Evolutionary conservation across 495 filamentous ascomycete species (phyloP), one percentile per base, ranked within the genome.

Genomic region (Trichoderma parareesei): DNA sequence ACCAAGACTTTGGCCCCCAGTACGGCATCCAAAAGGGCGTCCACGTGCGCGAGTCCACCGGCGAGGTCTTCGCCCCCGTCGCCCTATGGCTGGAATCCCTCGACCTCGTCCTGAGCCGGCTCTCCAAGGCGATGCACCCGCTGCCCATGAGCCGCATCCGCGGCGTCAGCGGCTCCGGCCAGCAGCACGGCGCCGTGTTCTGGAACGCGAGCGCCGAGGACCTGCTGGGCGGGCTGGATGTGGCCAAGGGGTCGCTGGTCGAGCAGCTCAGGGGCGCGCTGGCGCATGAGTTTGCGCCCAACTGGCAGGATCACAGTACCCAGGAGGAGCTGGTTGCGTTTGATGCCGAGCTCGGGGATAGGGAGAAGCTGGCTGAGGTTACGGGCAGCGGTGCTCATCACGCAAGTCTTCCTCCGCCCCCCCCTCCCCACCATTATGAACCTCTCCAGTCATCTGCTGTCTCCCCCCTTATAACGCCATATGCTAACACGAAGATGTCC

Each of bases 301-400:
- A 98, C 76, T 98, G 94, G 94, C 94, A 98, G 75, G 94, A 98
- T 74, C 85, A 90, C 57, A 96, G 91, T 74, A 98, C 94, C 0
- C 92, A 97, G 78, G 78, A 79, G 61, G 89, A 98, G 74, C 97
- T 93, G 74, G 92, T 97, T 70, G 79, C 81, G 68, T 97, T 97
- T 71, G 92, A 98, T 73, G 80, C 77, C 13, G 76, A 77, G 46
- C 78, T 96, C 8, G 91, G 89, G 0, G 76, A 81, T 10, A 78
- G 80, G 33, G 84, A 89, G 66, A 75, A 80, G 66, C 72, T 98
- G 63, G 94, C 94, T 2, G 72, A 85, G 37, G 86, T 84, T 5
- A 96, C 93, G 9, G 94, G 94, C 13, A 97, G 93, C 72, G 87
- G 90, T 68, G 94, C 94, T 9, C 94, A 98, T 79, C 93, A 96